Evolutionary conservation across 2,329 filamentous ascomycete genomes (phyloP).

Genomic region (Cladosporium sp.): DNA sequence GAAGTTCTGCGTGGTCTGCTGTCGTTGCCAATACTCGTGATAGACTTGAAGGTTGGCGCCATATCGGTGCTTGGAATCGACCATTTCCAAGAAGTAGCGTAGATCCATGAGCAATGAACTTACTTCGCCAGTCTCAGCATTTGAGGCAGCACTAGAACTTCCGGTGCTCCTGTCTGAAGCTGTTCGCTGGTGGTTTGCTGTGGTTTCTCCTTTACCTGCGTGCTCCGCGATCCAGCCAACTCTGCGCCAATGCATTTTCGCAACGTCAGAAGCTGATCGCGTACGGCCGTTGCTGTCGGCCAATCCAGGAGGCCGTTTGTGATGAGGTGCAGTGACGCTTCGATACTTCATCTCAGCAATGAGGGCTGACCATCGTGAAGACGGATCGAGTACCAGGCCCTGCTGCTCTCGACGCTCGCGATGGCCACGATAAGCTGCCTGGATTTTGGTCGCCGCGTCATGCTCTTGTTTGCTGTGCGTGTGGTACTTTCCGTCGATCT

Average conservation of each 20-base stretch:
- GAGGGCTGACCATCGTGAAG: slow-evolving; percentile 66
- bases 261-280: slow-evolving; percentile 16
- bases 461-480: slow-evolving; percentile 20
- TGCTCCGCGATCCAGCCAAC: slow-evolving; percentile 65
- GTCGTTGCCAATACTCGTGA: slow-evolving; percentile 75
- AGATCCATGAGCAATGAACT: slow-evolving; percentile 72
- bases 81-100: slow-evolving; percentile 79
- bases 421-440: slow-evolving; percentile 72
- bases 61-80: slow-evolving; percentile 70
- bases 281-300: slow-evolving; percentile 14
- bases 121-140: slow-evolving; percentile 43
- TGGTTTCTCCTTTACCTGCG: slow-evolving; percentile 62
- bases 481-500: slow-evolving; percentile 23
- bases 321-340: slow-evolving; percentile 22
- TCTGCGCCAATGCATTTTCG: slow-evolving; percentile 71
- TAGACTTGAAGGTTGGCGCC: slow-evolving; percentile 77
- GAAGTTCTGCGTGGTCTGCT: slow-evolving; percentile 72
- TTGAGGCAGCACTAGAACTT: slow-evolving; percentile 37
- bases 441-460: slow-evolving; percentile 30
- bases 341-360: slow-evolving; percentile 28
- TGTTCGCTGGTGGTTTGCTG: slow-evolving; percentile 23
- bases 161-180: slow-evolving; percentile 33
- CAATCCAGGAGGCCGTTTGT: not conserved
- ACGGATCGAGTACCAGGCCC: slow-evolving; percentile 64
- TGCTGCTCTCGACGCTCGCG: slow-evolving; percentile 65